A percentile compares a stretch with the other conserved stretches of the same genome.
Conservation (phyloP, 495 filamentous ascomycete genomes). For the Glonium stellatum region DNA sequence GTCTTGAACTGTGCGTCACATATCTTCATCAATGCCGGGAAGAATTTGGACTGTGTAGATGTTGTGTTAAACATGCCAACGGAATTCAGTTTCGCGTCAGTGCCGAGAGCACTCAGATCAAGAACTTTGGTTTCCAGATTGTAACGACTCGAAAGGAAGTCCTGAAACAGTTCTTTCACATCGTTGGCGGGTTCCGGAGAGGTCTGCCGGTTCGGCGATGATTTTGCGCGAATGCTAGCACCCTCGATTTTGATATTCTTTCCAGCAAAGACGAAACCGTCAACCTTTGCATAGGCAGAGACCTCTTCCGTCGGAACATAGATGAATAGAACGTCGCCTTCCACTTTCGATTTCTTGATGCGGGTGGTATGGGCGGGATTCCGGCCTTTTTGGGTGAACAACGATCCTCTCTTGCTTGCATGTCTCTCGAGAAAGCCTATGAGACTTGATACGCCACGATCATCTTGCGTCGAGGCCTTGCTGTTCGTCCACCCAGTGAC, state of each 20-base stretch:
- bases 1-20: constrained; percentile 64
- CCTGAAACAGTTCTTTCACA: constrained; percentile 39
- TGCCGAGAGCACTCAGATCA: constrained; percentile 65
- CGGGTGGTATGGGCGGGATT: constrained; percentile 49
- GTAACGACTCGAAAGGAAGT: constrained; percentile 69
- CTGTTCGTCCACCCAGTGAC: constrained; percentile 69
- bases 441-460: constrained; percentile 64
- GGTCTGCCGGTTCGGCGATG: constrained; percentile 29
- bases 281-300: constrained; percentile 21
- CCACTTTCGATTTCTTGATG: constrained; percentile 44
- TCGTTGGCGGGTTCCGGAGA: constrained; percentile 40
- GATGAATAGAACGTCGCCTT: constrained; percentile 48
- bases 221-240: constrained; percentile 26
- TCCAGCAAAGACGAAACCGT: constrained; percentile 60
- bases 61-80: constrained; percentile 69
- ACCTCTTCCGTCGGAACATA: constrained; percentile 15
- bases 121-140: constrained; percentile 61
- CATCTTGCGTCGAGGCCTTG: constrained; percentile 61
- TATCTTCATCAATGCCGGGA: constrained; percentile 79
- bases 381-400: constrained; percentile 38
- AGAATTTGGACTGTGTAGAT: constrained; percentile 75
- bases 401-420: constrained; percentile 47
- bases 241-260: constrained; percentile 39
- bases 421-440: constrained; percentile 79
- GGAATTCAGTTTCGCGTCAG: constrained; percentile 57